phyloP scores from a whole-genome alignment of 1,284 basidiomycete genomes.

The Moesziomyces antarcticus region DNA sequence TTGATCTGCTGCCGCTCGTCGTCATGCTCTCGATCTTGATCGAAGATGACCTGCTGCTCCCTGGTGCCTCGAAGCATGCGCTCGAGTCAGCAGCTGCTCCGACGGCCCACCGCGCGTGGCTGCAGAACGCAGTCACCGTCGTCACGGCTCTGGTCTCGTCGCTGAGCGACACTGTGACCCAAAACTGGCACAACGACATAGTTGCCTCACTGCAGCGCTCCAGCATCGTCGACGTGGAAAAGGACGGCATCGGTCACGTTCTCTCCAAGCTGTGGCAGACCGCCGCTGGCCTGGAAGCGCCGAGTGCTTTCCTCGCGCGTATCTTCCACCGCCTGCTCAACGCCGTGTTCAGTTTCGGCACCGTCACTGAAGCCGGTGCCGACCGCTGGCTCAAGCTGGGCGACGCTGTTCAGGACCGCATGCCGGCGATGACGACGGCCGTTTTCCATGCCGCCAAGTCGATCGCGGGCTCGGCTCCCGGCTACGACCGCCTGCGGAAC shows the following conservation, averaged over 20 bases:
- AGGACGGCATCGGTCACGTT: conserved; percentile 34
- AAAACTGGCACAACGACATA: conserved; percentile 51
- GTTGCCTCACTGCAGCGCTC: conserved; percentile 33
- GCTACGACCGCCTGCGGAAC: conserved; percentile 85
- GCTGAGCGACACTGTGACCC: conserved; percentile 25
- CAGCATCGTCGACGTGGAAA: conserved; percentile 10
- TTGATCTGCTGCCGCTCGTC: conserved; percentile 72
- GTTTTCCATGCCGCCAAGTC: conserved; percentile 44
- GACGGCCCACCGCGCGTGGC: conserved; percentile 20
- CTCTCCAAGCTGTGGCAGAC: conserved; percentile 35
- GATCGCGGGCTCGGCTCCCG: conserved; percentile 67
- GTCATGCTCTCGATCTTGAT: conserved; percentile 66
- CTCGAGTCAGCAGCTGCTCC: conserved; percentile 13
- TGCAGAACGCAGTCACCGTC: conserved; percentile 41
- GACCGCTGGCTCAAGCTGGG: conserved; percentile 60
- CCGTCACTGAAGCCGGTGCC: conserved; percentile 44
- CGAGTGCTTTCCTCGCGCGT: conserved; percentile 46
- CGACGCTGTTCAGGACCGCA: conserved; percentile 27
- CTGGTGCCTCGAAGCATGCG: conserved; percentile 59
- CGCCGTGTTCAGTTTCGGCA: conserved; percentile 57
- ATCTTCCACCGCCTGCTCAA: conserved; percentile 58
- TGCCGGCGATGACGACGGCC: conserved; percentile 36
- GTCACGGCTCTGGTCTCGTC: conserved; percentile 43
- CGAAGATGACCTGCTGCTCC: conserved; percentile 70
- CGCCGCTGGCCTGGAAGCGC: conserved; percentile 8